Evolutionary conservation across 2,329 filamentous ascomycete species (phyloP).

Genomic region (Colletotrichum spinosum): DNA sequence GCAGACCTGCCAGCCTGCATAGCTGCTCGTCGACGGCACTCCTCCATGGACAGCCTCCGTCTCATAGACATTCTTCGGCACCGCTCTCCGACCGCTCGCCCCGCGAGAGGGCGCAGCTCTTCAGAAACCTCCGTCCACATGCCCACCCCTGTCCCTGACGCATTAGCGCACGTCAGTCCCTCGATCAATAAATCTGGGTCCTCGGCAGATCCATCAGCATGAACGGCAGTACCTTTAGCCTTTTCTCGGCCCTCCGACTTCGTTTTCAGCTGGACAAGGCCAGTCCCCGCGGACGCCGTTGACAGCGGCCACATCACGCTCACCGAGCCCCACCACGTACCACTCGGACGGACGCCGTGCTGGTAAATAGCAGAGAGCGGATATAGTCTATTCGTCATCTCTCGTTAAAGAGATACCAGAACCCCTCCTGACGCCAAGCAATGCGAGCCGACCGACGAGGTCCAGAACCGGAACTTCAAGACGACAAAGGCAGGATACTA

Average conservation of each 20-base stretch:
- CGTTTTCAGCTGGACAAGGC: slow-evolving; percentile 5
- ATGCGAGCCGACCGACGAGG: neutral
- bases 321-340: neutral
- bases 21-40: neutral
- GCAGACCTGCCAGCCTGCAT: neutral
- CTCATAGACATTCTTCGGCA: neutral
- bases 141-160: slow-evolving; percentile 21
- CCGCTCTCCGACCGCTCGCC: slow-evolving; percentile 2
- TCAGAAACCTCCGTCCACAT: neutral
- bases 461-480: neutral
- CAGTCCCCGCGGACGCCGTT: neutral
- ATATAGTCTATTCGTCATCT: slow-evolving; percentile 1
- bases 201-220: slow-evolving; percentile 19
- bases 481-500: slow-evolving; percentile 4
- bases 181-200: slow-evolving; percentile 7
- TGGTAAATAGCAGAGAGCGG: neutral
- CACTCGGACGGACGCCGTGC: neutral
- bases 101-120: neutral
- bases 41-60: neutral
- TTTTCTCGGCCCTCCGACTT: neutral
- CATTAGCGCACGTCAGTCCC: slow-evolving; percentile 27
- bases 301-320: slow-evolving; percentile 1
- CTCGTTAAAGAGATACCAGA: neutral
- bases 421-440: slow-evolving; percentile 6
- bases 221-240: neutral